Evolutionary conservation across 768 basidiomycete species (phyloP).

Genomic region (Mycena polygramma): DNA sequence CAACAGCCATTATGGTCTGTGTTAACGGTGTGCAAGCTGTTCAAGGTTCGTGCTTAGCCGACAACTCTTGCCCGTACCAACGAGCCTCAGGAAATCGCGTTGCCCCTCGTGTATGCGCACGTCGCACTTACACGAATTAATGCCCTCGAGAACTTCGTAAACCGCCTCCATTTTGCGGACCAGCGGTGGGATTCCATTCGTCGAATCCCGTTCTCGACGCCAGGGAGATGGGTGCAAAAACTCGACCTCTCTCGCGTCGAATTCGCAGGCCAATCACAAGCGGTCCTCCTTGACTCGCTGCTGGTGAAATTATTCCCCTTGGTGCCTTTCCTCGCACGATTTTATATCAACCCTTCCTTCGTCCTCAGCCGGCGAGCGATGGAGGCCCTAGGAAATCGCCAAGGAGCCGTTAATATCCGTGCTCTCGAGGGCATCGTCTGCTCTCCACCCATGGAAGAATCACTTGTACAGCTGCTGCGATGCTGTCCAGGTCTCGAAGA

Average conservation of each 20-base stretch:
- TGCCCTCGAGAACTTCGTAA: slow-evolving; percentile 69
- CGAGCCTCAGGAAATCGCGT: slow-evolving; percentile 67
- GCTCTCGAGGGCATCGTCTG: slow-evolving; percentile 70
- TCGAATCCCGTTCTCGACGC: slow-evolving; percentile 87
- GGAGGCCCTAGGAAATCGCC: slow-evolving; percentile 63
- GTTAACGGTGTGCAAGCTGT: slow-evolving; percentile 58
- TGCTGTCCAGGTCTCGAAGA: slow-evolving; percentile 70
- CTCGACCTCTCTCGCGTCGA: slow-evolving; percentile 77
- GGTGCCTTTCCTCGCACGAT: slow-evolving; percentile 69
- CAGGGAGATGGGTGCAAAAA: slow-evolving; percentile 87
- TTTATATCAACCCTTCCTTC: slow-evolving; percentile 69
- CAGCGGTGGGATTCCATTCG: slow-evolving; percentile 90
- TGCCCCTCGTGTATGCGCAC: slow-evolving; percentile 76
- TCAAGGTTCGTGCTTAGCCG: slow-evolving; percentile 51
- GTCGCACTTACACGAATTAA: slow-evolving; percentile 59
- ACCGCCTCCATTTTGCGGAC: slow-evolving; percentile 72
- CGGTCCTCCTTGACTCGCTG: slow-evolving; percentile 70
- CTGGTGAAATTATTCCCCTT: slow-evolving; percentile 76
- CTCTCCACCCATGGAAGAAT: slow-evolving; percentile 62
- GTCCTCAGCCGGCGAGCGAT: slow-evolving; percentile 72
- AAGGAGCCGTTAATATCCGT: slow-evolving; percentile 63
- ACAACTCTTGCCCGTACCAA: not conserved
- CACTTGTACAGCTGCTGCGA: slow-evolving; percentile 69
- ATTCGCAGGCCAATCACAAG: slow-evolving; percentile 59
- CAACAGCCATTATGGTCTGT: slow-evolving; percentile 48